phyloP scores from a whole-genome alignment of 192 early-diverging fungal genomes.

The Oehlia diaphana region DNA sequence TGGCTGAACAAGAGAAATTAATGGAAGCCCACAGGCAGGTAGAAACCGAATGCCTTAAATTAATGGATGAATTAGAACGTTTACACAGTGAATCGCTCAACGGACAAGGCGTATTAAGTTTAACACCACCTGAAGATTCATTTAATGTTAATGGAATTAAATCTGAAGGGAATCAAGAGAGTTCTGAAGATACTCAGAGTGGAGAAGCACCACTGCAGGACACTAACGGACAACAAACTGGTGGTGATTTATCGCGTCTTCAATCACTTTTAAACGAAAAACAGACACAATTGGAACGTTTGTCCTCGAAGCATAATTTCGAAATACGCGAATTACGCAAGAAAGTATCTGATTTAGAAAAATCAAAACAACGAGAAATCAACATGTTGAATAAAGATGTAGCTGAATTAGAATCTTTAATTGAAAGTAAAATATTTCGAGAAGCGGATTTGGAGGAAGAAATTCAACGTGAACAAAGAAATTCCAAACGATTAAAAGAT shows the following conservation, averaged over 20 bases:
- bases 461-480: constrained; percentile 47
- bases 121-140: neutral
- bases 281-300: constrained; percentile 48
- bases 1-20: constrained; percentile 52
- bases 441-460: constrained; percentile 69
- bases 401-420: constrained; percentile 62
- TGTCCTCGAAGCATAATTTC: constrained; percentile 45
- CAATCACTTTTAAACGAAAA: constrained; percentile 43
- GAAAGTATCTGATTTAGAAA: constrained; percentile 55
- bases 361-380: constrained; percentile 62
- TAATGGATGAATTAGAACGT: constrained; percentile 77
- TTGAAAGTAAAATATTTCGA: constrained; percentile 75
- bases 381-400: constrained; percentile 63
- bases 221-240: constrained; percentile 16
- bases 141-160: neutral
- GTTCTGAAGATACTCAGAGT: constrained; percentile 9
- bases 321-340: constrained; percentile 55
- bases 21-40: constrained; percentile 63
- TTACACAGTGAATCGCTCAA: constrained; percentile 56
- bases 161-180: constrained; percentile 3
- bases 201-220: constrained; percentile 15
- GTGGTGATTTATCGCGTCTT: constrained; percentile 36
- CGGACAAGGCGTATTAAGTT: constrained; percentile 25
- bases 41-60: constrained; percentile 70
- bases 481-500: constrained; percentile 40